Conservation (phyloP, 78 protist genomes). For the Speleostelium caveatum region DNA sequence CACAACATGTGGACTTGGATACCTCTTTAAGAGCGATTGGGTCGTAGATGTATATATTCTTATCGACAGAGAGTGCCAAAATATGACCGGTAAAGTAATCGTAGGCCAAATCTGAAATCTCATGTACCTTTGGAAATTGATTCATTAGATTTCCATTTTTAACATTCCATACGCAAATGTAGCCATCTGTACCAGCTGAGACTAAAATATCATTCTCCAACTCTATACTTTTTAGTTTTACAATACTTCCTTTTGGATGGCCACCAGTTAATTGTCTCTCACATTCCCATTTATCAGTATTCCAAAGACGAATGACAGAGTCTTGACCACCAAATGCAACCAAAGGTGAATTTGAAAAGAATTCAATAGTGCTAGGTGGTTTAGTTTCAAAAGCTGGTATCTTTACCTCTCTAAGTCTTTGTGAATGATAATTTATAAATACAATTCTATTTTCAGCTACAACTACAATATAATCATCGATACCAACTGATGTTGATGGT, state of each 20-base stretch:
- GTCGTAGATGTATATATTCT: slow-evolving; percentile 31
- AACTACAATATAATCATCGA: slow-evolving; percentile 60
- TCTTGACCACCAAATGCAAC: slow-evolving; percentile 73
- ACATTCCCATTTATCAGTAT: slow-evolving; percentile 70
- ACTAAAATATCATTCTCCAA: slow-evolving; percentile 36
- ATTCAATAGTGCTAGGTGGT: slow-evolving; percentile 59
- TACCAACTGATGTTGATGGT: slow-evolving; percentile 21
- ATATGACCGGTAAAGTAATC: slow-evolving; percentile 41
- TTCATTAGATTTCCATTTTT: slow-evolving; percentile 16
- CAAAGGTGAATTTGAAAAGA: slow-evolving; percentile 63
- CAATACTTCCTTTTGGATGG: slow-evolving; percentile 51
- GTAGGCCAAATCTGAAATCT: slow-evolving; percentile 40
- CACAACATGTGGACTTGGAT: slow-evolving; percentile 22
- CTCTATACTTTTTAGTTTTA: slow-evolving; percentile 50
- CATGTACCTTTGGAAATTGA: slow-evolving; percentile 71
- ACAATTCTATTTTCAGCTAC: slow-evolving; percentile 74
- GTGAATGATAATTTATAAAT: slow-evolving; percentile 69
- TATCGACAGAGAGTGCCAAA: slow-evolving; percentile 39
- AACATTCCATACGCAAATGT: slow-evolving; percentile 57
- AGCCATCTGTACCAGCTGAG: slow-evolving; percentile 70
- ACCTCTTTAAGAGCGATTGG: slow-evolving; percentile 26
- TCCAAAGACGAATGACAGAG: slow-evolving; percentile 54
- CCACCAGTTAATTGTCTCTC: slow-evolving; percentile 67
- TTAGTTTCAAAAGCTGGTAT: slow-evolving; percentile 62
- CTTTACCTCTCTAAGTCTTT: slow-evolving; percentile 60